Evolutionary conservation across 495 filamentous ascomycete species (phyloP).

Genomic region (Hypoxylon cercidicola): DNA sequence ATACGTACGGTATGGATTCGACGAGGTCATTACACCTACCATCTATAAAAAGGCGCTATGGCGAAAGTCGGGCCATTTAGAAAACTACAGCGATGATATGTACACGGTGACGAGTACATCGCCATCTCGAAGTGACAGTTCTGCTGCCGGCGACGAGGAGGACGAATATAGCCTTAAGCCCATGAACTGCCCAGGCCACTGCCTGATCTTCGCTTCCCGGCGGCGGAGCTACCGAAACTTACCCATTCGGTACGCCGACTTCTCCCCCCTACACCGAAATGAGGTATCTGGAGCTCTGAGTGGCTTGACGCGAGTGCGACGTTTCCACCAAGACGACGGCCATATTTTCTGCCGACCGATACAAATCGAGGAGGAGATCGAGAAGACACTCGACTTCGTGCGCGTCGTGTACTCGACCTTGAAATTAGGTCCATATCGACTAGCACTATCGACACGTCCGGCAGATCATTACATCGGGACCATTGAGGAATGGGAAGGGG

Average conservation of each 20-base stretch:
- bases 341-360: conserved; percentile 92
- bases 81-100: conserved; percentile 96
- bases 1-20: conserved; percentile 87
- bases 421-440: conserved; percentile 74
- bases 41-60: conserved; percentile 94
- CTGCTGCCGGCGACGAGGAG: conserved; percentile 61
- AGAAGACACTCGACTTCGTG: conserved; percentile 81
- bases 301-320: conserved; percentile 85
- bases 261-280: conserved; percentile 90
- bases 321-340: conserved; percentile 97
- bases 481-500: conserved; percentile 81
- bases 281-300: conserved; percentile 87
- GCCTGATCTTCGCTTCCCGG: conserved; percentile 80
- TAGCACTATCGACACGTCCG: conserved; percentile 85
- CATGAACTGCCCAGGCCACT: conserved; percentile 98
- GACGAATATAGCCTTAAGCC: conserved; percentile 92
- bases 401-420: conserved; percentile 80
- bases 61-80: conserved; percentile 90
- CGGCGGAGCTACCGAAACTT: conserved; percentile 81
- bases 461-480: conserved; percentile 80
- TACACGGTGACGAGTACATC: conserved; percentile 79
- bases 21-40: conserved; percentile 91
- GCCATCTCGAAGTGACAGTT: conserved; percentile 49
- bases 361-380: conserved; percentile 85
- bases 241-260: conserved; percentile 92